A percentile compares a stretch with the other conserved stretches of the same genome.
These are phyloP conservation scores for Aspergillus sp. DNA, from an alignment of 2,329 filamentous ascomycete species.

Conservation along the genomic window DNA sequence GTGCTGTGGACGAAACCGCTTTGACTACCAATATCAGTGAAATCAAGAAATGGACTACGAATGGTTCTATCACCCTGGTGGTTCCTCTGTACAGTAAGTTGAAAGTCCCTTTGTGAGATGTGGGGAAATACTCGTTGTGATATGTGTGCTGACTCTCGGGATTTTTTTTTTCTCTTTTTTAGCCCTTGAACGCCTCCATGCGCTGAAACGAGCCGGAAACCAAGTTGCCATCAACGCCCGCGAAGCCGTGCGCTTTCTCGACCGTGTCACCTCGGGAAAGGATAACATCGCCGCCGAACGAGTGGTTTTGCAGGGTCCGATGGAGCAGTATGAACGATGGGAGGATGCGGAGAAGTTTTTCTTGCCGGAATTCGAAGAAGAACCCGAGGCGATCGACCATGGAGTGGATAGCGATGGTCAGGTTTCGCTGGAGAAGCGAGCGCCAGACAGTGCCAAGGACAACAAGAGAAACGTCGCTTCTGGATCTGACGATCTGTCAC, in stretches of 20 bases:
- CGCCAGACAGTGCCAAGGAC: constrained; percentile 13
- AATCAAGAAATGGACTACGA: constrained; percentile 47
- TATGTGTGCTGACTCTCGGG: constrained; percentile 8
- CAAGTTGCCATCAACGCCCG: constrained; percentile 45
- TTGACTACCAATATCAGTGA: constrained; percentile 47
- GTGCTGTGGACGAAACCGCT: constrained; percentile 48
- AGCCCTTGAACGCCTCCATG: constrained; percentile 43
- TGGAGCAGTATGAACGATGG: constrained; percentile 44
- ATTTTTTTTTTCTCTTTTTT: constrained; percentile 7
- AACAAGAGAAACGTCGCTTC: constrained; percentile 16
- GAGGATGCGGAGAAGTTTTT: constrained; percentile 41
- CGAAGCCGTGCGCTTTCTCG: constrained; percentile 47
- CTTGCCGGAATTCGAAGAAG: constrained; percentile 39
- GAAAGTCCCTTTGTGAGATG: background rate
- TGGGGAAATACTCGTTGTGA: background rate
- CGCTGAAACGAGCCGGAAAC: constrained; percentile 39
- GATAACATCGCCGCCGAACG: constrained; percentile 37
- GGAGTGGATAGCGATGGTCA: constrained; percentile 12
- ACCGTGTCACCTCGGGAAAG: constrained; percentile 44
- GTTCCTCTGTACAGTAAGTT: constrained; percentile 47
- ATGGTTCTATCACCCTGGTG: constrained; percentile 44
- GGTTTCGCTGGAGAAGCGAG: constrained; percentile 9
- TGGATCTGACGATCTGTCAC: constrained; percentile 35
- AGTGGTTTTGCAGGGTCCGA: constrained; percentile 43
- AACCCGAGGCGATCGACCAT: constrained; percentile 21